phyloP scores from a whole-genome alignment of 139 green algal genomes.

The Pleodorina starrii region DNA sequence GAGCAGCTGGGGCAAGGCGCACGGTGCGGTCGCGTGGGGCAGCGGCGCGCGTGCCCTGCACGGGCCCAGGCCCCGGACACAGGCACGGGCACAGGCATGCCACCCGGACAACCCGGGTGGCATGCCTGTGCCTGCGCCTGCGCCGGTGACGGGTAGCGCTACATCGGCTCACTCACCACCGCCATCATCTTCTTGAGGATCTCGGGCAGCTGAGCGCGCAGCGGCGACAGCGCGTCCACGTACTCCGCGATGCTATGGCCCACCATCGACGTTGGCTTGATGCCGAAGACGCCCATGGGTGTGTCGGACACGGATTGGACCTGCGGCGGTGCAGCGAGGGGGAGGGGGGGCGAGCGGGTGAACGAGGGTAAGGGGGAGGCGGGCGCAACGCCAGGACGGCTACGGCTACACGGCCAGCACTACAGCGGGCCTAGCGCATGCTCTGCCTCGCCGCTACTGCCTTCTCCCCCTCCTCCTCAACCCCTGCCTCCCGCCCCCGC shows the following conservation, averaged over 20 bases:
- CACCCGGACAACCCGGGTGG: too few species aligned
- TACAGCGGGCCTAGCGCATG: too few species aligned
- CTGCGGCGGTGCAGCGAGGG: not conserved
- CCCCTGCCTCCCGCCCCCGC: too few species aligned
- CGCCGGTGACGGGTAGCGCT: too few species aligned
- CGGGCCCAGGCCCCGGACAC: too few species aligned
- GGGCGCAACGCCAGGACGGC: not conserved
- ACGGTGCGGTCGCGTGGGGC: too few species aligned
- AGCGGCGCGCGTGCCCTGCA: too few species aligned
- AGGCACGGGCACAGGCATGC: too few species aligned
- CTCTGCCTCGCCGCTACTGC: not conserved
- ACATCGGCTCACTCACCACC: constrained; percentile 14
- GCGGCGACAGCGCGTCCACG: constrained; percentile 40
- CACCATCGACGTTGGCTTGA: constrained; percentile 40
- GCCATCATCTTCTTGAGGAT: constrained; percentile 45
- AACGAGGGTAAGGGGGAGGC: not conserved
- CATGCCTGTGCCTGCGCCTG: too few species aligned
- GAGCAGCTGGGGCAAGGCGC: too few species aligned
- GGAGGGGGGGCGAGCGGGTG: not conserved
- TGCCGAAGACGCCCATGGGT: constrained; percentile 52
- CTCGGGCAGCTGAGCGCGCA: constrained; percentile 9
- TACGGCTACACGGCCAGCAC: not conserved
- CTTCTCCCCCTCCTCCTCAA: not conserved
- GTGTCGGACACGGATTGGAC: constrained; percentile 35
- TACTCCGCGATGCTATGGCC: constrained; percentile 42